Evolutionary conservation across 257 asterid species (phyloP).

Genomic region (Rhazya stricta): DNA sequence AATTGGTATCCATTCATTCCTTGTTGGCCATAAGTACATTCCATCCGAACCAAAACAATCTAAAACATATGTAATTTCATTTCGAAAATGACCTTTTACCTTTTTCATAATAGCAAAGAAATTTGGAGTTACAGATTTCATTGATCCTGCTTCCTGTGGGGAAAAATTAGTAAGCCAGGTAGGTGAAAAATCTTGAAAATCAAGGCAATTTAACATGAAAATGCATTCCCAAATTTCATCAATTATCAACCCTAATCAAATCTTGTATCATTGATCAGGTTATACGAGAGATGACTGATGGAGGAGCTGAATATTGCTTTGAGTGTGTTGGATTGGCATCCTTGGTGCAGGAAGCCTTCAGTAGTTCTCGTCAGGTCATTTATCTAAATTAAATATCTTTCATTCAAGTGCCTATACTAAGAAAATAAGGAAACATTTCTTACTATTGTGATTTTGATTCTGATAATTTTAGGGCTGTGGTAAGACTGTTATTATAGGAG

Average conservation of each 20-base stretch:
- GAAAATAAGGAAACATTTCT: too few relatives aligned
- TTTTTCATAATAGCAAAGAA: constrained; percentile 33
- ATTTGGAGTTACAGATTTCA: constrained; percentile 37
- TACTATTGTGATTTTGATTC: too few relatives aligned
- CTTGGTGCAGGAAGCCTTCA: constrained; percentile 27
- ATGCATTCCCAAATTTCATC: too few relatives aligned
- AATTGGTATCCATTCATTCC: constrained; percentile 19
- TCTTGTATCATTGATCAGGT: too few relatives aligned
- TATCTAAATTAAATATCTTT: too few relatives aligned
- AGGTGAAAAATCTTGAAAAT: too few relatives aligned
- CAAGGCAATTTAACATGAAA: too few relatives aligned
- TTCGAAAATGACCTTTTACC: neutral
- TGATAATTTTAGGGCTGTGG: constrained; percentile 29
- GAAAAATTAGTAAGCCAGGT: constrained; percentile 32
- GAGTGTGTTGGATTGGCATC: constrained; percentile 29
- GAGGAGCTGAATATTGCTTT: constrained; percentile 36
- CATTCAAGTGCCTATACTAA: too few relatives aligned
- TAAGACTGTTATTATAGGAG: constrained; percentile 34
- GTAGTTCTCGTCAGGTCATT: constrained; percentile 19
- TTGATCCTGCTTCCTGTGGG: constrained; percentile 26
- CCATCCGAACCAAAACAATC: neutral
- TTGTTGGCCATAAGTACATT: neutral
- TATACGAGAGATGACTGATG: constrained; percentile 33
- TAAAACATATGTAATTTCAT: too few relatives aligned
- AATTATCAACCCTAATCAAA: too few relatives aligned